Evolutionary conservation across 176 grass and related monocot species (phyloP).

Genomic region (Avena insularis): DNA sequence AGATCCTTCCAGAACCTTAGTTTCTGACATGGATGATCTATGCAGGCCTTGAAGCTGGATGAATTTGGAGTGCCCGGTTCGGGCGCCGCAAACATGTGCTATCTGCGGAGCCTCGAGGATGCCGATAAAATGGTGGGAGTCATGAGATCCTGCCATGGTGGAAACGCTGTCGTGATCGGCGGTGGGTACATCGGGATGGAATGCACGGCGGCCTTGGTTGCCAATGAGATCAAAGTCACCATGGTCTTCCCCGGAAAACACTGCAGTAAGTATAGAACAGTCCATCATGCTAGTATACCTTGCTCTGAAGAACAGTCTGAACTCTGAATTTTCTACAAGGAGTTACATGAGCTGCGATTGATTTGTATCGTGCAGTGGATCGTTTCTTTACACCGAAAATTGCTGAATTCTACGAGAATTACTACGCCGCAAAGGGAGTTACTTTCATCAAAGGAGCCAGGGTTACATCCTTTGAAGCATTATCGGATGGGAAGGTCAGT

Average conservation of each 20-base stretch:
- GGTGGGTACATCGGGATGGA: slow-evolving; percentile 97
- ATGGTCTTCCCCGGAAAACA: slow-evolving; percentile 84
- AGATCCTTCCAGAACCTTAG: not conserved
- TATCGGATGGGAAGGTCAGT: slow-evolving; percentile 56
- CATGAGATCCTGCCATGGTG: slow-evolving; percentile 65
- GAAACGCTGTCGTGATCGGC: slow-evolving; percentile 73
- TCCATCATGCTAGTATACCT: not conserved
- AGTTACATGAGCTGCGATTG: not conserved
- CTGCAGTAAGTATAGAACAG: slow-evolving; percentile 67
- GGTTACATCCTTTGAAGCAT: slow-evolving; percentile 66
- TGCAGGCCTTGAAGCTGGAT: slow-evolving; percentile 74
- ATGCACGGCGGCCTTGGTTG: slow-evolving; percentile 78
- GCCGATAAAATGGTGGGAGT: slow-evolving; percentile 58
- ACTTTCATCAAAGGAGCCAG: slow-evolving; percentile 67
- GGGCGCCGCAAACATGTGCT: slow-evolving; percentile 75
- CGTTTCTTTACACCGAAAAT: slow-evolving; percentile 78
- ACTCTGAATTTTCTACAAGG: not conserved
- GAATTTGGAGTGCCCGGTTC: slow-evolving; percentile 64
- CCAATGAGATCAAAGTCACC: slow-evolving; percentile 78
- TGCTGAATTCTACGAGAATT: slow-evolving; percentile 80
- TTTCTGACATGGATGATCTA: not conserved
- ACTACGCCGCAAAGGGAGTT: slow-evolving; percentile 76
- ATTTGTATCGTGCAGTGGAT: slow-evolving; percentile 54
- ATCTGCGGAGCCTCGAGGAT: slow-evolving; percentile 44
- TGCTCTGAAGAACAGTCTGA: not conserved